Evolutionary conservation across 2,329 filamentous ascomycete genomes (phyloP).

Genomic region (Penicillium sumatraense): DNA sequence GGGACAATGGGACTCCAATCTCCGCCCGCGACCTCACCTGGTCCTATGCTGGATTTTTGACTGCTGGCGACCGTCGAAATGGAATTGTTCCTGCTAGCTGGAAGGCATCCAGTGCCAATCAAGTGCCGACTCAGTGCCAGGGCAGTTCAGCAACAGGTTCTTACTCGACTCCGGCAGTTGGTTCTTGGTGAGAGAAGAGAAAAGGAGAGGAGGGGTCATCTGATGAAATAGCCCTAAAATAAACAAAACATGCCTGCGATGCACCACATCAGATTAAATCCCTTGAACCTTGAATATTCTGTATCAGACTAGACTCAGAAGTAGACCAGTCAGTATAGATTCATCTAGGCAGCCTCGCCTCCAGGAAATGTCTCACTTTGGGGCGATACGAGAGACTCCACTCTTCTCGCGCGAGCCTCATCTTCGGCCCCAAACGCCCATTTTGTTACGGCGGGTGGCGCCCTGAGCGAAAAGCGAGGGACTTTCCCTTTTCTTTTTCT

Average conservation of each 20-base stretch:
- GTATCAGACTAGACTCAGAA: too few relatives aligned
- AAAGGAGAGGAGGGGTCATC: too few relatives aligned
- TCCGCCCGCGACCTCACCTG: slow-evolving; percentile 48
- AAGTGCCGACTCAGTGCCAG: slow-evolving; percentile 14
- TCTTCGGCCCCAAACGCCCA: neutral
- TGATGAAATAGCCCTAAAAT: too few relatives aligned
- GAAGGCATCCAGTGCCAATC: slow-evolving; percentile 12
- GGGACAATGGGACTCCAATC: slow-evolving; percentile 35
- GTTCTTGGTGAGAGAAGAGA: slow-evolving; percentile 15
- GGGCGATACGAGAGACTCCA: neutral
- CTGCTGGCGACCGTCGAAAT: slow-evolving; percentile 22
- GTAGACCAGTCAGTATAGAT: neutral
- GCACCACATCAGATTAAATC: too few relatives aligned
- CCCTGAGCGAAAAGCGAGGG: neutral
- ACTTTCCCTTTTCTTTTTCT: neutral
- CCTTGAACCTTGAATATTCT: too few relatives aligned
- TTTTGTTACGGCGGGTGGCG: neutral
- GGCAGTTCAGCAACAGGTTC: slow-evolving; percentile 14
- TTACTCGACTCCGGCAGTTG: slow-evolving; percentile 11
- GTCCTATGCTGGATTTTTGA: slow-evolving; percentile 47
- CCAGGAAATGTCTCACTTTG: neutral
- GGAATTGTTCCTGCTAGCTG: slow-evolving; percentile 13
- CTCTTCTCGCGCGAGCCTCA: neutral
- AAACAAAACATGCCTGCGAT: too few relatives aligned
- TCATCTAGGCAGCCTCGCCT: neutral